Base-by-base conservation (phyloP, 257 asterid species). In the Scutellaria galericulata region DNA sequence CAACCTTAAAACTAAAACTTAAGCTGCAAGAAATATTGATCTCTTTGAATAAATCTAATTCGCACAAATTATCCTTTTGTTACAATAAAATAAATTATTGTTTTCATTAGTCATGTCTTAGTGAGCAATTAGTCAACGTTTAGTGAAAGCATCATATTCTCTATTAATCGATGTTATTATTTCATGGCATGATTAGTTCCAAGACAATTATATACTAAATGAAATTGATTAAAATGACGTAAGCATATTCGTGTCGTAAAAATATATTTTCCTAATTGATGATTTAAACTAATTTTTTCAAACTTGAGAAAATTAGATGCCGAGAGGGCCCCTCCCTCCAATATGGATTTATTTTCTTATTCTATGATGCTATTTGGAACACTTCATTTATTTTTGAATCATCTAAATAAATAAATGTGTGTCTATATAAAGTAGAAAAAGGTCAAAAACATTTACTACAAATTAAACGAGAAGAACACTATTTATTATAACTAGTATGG, bases 111-210 rank as follows among this genome's bases (percentile, higher is more conserved):
- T 22, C 63, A 37, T n/a, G 58, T 45, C 72, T 53, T 44, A 50
- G 40, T 70, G 75, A 68, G 40, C 75, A 71, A 73, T 60, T 62
- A 76, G 81, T 80, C 79, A 72, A 68, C 79, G 45, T 18, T 18
- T 18, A 18, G 18, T 18, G 18, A 18, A 18, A 18, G 18, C 18
- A 76, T 76, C 46, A 45, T 53, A 50, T 75, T 75, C 68, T 22
- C 35, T 52, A 47, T 14, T 67, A 72, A 54, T 59, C 52, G 51
- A 15, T 18, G 27, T 37, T 54, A 57, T 31, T 75, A 10, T 67
- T 69, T 20, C 15, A 22, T 56, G 0, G 9, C 13, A 57, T 64
- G 75, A 70, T 55, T 55, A 53, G 50, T 31, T 41, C 69, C 3
- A 62, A 12, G 63, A 64, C 20, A 52, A 55, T 37, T 68, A 46